These are phyloP conservation scores for Leptodontidium sp. DNA, from an alignment of 2,329 filamentous ascomycete genomes.

Conservation along the genomic window DNA sequence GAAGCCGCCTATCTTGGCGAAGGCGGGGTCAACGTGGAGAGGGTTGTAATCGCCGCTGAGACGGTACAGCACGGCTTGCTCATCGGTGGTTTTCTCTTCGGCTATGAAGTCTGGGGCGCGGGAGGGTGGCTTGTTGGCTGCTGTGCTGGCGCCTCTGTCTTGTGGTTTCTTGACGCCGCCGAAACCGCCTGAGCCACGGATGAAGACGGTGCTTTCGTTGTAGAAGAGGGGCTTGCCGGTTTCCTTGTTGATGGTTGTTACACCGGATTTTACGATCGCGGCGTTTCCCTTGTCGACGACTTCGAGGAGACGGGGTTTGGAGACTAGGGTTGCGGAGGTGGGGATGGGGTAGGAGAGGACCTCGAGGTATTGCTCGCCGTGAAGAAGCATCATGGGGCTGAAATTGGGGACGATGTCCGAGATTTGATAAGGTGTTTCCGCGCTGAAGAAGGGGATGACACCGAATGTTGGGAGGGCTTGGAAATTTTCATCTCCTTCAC, in stretches of 20 bases:
- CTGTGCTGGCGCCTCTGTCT: slow-evolving; percentile 82
- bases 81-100: slow-evolving; percentile 85
- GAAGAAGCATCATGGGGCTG: slow-evolving; percentile 97
- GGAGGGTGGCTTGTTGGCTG: slow-evolving; percentile 79
- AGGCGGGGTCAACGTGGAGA: slow-evolving; percentile 92
- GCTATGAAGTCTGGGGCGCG: slow-evolving; percentile 82
- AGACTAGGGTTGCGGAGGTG: slow-evolving; percentile 79
- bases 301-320: slow-evolving; percentile 83
- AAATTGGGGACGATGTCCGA: slow-evolving; percentile 93
- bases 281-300: slow-evolving; percentile 96
- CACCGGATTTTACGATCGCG: slow-evolving; percentile 81
- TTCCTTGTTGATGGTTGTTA: slow-evolving; percentile 83
- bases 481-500: slow-evolving; percentile 89
- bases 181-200: slow-evolving; percentile 90
- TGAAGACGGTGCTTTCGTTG: slow-evolving; percentile 93
- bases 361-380: slow-evolving; percentile 98
- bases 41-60: slow-evolving; percentile 96
- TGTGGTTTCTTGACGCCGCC: slow-evolving; percentile 79
- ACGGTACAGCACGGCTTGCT: slow-evolving; percentile 93
- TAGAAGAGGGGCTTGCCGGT: slow-evolving; percentile 94
- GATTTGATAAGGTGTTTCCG: slow-evolving; percentile 80
- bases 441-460: slow-evolving; percentile 93
- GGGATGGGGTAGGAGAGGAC: slow-evolving; percentile 91
- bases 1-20: slow-evolving; percentile 96
- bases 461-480: slow-evolving; percentile 94